phyloP scores from a whole-genome alignment of 148 eudicot genomes.

The Persicaria maculosa region DNA sequence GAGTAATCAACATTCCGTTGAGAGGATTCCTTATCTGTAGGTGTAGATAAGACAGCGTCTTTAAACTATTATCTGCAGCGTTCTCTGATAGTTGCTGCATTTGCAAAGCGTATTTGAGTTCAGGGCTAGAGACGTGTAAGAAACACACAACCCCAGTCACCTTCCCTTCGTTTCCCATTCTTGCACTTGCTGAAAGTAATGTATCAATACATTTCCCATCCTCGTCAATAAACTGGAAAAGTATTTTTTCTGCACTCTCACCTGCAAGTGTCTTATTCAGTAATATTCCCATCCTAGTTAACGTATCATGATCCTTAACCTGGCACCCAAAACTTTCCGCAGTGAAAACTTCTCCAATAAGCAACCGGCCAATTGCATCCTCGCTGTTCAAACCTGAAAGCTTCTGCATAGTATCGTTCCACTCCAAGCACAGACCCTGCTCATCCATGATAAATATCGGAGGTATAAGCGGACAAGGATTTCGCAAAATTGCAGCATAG shows the following conservation, averaged over 20 bases:
- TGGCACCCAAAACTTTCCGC: slow-evolving; percentile 50
- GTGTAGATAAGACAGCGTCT: slow-evolving; percentile 49
- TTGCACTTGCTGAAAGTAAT: slow-evolving; percentile 55
- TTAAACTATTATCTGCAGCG: slow-evolving; percentile 51
- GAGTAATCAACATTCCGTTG: slow-evolving; percentile 49
- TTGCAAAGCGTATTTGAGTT: slow-evolving; percentile 64
- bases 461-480: slow-evolving; percentile 63
- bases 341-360: slow-evolving; percentile 77
- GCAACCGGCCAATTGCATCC: slow-evolving; percentile 48
- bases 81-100: slow-evolving; percentile 56
- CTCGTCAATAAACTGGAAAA: slow-evolving; percentile 49
- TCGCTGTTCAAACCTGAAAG: slow-evolving; percentile 56
- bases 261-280: slow-evolving; percentile 46
- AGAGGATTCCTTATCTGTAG: slow-evolving; percentile 47
- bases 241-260: slow-evolving; percentile 45
- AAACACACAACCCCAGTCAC: slow-evolving; percentile 65
- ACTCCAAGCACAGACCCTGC: slow-evolving; percentile 65
- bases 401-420: slow-evolving; percentile 72
- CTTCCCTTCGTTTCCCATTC: slow-evolving; percentile 43
- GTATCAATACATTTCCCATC: slow-evolving; percentile 46
- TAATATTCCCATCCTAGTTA: slow-evolving; percentile 50
- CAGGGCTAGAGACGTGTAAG: slow-evolving; percentile 70
- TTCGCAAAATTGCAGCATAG: slow-evolving; percentile 58
- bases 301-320: slow-evolving; percentile 60
- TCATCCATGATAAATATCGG: slow-evolving; percentile 75